A percentile compares a stretch with the other conserved stretches of the same genome.
Evolutionary conservation across 495 filamentous ascomycete species (phyloP).

Genomic region (Penicillium bovifimosum): DNA sequence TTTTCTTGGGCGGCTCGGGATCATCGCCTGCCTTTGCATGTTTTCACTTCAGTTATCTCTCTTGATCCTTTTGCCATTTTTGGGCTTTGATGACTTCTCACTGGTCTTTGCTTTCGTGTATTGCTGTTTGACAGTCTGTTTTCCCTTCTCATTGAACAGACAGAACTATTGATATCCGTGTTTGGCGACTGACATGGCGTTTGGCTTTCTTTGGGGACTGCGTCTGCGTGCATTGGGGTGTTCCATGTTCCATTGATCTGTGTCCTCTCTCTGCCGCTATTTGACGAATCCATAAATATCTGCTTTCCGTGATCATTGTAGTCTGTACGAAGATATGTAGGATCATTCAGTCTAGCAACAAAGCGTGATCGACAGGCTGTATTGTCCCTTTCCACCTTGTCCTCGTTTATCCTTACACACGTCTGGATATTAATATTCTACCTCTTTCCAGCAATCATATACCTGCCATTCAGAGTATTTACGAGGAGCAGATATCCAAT

Average conservation of each 20-base stretch:
- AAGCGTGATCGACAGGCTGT: background rate
- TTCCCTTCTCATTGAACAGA: constrained; percentile 9
- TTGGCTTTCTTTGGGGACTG: constrained; percentile 18
- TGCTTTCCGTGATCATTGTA: constrained; percentile 8
- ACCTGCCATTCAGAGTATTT: background rate
- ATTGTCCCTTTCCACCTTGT: background rate
- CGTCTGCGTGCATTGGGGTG: constrained; percentile 25
- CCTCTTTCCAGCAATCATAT: background rate
- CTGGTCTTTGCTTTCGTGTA: constrained; percentile 14
- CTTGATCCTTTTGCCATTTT: constrained; percentile 10
- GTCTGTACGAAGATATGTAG: background rate
- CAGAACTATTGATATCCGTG: constrained; percentile 40
- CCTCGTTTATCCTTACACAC: too few species aligned
- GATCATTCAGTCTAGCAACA: background rate
- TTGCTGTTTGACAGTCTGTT: constrained; percentile 14
- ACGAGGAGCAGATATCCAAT: background rate
- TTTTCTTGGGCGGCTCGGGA: constrained; percentile 27
- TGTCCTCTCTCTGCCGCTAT: constrained; percentile 19
- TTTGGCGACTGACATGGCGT: constrained; percentile 40
- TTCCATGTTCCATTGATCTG: too few species aligned
- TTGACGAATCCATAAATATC: constrained; percentile 28
- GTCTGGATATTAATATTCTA: background rate
- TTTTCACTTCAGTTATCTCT: constrained; percentile 6
- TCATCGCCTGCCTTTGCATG: constrained; percentile 18
- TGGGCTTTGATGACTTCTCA: constrained; percentile 26